Base-by-base conservation (phyloP, 2,329 filamentous ascomycete species). In the Rachicladosporium sp. region DNA sequence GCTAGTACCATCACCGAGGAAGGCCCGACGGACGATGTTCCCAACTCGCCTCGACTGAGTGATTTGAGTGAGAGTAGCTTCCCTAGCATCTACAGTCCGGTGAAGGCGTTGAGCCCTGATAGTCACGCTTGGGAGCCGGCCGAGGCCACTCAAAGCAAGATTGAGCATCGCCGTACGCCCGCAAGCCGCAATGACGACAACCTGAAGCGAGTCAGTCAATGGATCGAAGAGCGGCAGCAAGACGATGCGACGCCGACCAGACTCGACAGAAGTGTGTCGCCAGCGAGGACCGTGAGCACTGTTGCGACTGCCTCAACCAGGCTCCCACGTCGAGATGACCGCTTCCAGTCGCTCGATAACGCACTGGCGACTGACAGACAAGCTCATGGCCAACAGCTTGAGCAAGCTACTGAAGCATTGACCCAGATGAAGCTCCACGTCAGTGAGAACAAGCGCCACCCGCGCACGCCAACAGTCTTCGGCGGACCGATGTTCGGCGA, bases 61-160 rank as follows among this genome's bases (percentile, higher is more conserved):
- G 52, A 52, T 5, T 42, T 61, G 35, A 61, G 58, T 41, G 56
- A 61, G 41, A 59, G 56, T 44, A 61, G 58, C 48, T 60, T 61
- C 37, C 53, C 54, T 4, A 58, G 53, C 13, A 50, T 60, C 23
- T 61, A 61, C 48, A 56, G 54, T 35, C 50, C 55, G 19, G 52
- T 53, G 41, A 47, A 51, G 35, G 33, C 36, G 8, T 7, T 27
- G 23, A 56, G 50, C 33, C 52, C 50, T 6, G 53, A 56, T 11
- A 44, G 43, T 12, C 53, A 46, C 35, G 47, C 42, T 3, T 56
- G 54, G 54, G 56, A 58, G 42, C 43, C 33, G 23, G 45, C 35
- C 10, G 47, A 44, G 15, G 31, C 8, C 23, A 27, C 23, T 7
- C 23, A 27, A 7, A 27, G 23, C 23, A 7, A 6, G 23, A 7